A percentile compares a stretch with the other conserved stretches of the same genome.
Conservation (phyloP, 139 green algal species). For the Chlorella sp. region DNA sequence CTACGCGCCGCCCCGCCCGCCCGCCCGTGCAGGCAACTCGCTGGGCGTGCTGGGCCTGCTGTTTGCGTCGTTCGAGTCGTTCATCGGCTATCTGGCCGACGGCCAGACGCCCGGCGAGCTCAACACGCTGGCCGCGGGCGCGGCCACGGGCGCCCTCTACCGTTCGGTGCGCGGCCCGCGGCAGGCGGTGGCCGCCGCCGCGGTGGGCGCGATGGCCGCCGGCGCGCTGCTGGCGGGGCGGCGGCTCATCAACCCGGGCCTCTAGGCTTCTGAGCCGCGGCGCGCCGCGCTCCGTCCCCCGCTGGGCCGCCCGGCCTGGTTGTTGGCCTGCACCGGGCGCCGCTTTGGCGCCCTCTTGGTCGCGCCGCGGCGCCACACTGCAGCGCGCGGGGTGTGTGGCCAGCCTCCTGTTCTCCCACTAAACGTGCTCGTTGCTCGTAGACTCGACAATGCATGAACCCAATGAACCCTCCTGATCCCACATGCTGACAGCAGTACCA, state of each 20-base stretch:
- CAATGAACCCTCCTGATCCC: neutral
- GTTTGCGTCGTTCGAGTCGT: conserved; percentile 69
- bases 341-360: no score
- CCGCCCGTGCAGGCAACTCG: conserved; percentile 67
- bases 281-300: neutral
- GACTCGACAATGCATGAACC: no score
- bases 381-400: no score
- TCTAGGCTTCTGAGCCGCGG: neutral
- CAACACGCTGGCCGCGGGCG: conserved; percentile 68
- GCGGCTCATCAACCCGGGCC: conserved; percentile 34
- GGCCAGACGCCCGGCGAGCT: conserved; percentile 55
- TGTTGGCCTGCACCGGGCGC: no score
- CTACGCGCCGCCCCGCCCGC: no score
- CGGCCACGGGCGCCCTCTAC: conserved; percentile 71
- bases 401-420: no score
- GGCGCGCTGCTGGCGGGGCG: conserved; percentile 55
- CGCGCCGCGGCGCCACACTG: no score
- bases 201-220: conserved; percentile 58
- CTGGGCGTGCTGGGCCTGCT: conserved; percentile 80
- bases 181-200: conserved; percentile 66
- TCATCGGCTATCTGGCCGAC: conserved; percentile 61
- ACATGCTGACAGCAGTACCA: neutral
- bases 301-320: neutral
- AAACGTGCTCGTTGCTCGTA: no score
- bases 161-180: conserved; percentile 68